Percentiles rank a stretch among this genome's conserved stretches.
phyloP scores from a whole-genome alignment of 1,139 yeast genomes.

The Geotrichum europaeum region DNA sequence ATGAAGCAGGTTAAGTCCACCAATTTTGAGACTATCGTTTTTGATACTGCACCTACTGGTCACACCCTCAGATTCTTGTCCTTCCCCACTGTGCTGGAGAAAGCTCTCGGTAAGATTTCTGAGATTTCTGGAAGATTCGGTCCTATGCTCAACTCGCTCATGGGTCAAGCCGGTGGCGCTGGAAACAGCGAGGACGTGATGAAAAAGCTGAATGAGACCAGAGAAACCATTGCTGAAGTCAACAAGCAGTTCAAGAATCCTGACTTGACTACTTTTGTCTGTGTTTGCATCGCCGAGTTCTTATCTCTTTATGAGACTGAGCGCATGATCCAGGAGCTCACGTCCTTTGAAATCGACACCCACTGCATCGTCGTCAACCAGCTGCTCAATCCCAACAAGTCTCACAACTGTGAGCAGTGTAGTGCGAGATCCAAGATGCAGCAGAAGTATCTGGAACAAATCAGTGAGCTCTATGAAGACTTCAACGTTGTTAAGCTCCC shows the following conservation, averaged over 20 bases:
- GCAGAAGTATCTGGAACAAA: conserved; percentile 86
- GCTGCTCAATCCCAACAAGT: conserved; percentile 62
- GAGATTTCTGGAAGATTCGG: conserved; percentile 84
- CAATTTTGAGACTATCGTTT: conserved; percentile 79
- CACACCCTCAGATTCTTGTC: conserved; percentile 92
- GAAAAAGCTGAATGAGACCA: conserved; percentile 74
- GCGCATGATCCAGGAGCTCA: conserved; percentile 92
- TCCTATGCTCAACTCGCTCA: conserved; percentile 75
- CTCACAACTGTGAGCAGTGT: conserved; percentile 80
- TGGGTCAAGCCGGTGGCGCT: conserved; percentile 48
- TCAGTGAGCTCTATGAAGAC: conserved; percentile 89
- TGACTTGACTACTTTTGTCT: conserved; percentile 89
- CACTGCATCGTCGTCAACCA: conserved; percentile 94
- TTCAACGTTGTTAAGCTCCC: conserved; percentile 95
- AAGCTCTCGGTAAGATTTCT: conserved; percentile 77
- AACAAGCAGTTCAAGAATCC: conserved; percentile 94
- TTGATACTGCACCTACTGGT: conserved; percentile 98
- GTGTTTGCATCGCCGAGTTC: conserved; percentile 96
- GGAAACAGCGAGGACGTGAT: conserved; percentile 69
- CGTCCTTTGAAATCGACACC: conserved; percentile 92
- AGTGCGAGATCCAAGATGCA: conserved; percentile 94
- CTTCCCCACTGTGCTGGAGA: conserved; percentile 85
- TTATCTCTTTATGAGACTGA: conserved; percentile 93
- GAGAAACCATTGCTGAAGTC: conserved; percentile 77
- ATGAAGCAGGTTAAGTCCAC: conserved; percentile 91